Percentiles rank a stretch among this genome's conserved stretches.
These are phyloP conservation scores for Russula ochroleuca DNA, from an alignment of 768 basidiomycete species.

Conservation along the genomic window DNA sequence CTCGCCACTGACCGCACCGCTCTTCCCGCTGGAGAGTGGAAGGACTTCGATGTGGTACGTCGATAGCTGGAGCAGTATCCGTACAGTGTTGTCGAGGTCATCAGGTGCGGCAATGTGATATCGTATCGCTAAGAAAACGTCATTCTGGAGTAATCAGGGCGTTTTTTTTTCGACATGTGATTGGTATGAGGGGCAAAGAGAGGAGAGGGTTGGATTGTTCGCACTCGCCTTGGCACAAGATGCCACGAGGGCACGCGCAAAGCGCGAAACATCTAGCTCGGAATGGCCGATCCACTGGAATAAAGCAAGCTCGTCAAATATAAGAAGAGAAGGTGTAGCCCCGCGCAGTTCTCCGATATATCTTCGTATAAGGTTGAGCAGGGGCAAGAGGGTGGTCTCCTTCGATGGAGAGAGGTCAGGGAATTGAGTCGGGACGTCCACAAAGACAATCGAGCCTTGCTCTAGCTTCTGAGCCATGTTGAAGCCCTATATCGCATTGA, in stretches of 20 bases:
- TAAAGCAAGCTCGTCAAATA: conserved; percentile 66
- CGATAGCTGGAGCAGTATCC: conserved; percentile 55
- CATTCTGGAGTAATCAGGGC: conserved; percentile 36
- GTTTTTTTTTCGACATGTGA: neutral
- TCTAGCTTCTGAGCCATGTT: conserved; percentile 19
- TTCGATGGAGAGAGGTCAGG: conserved; percentile 27
- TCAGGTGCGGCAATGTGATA: conserved; percentile 53
- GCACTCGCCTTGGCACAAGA: conserved; percentile 50
- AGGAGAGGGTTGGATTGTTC: neutral
- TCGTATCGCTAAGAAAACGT: conserved; percentile 55
- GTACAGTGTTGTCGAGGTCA: conserved; percentile 59
- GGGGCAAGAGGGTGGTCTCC: conserved; percentile 24
- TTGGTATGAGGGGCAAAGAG: neutral
- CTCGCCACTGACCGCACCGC: conserved; percentile 76
- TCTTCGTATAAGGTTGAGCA: conserved; percentile 26
- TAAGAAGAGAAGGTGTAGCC: conserved; percentile 41
- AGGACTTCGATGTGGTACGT: conserved; percentile 69
- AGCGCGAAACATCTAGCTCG: conserved; percentile 47
- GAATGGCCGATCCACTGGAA: conserved; percentile 70
- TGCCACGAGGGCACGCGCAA: conserved; percentile 55
- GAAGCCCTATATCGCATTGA: conserved; percentile 15
- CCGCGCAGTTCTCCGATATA: conserved; percentile 11
- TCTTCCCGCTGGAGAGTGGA: conserved; percentile 67
- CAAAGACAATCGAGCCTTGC: conserved; percentile 41
- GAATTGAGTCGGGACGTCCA: conserved; percentile 48